Conservation (phyloP, 2,329 filamentous ascomycete species). For the Chaetomiaceae sp. region DNA sequence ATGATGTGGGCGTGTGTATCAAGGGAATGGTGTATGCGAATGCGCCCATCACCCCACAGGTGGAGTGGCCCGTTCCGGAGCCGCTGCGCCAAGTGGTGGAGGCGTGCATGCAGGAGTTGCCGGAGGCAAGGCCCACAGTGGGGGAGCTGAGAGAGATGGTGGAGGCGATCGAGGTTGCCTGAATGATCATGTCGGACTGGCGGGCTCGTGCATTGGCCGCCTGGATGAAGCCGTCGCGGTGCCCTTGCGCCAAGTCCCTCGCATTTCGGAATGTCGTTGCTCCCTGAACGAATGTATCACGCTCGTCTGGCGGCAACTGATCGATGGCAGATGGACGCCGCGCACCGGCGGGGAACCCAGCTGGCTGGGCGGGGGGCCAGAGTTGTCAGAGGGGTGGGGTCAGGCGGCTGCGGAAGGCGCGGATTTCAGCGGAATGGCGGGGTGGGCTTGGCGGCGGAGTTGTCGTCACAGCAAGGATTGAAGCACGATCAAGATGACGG, state of each 20-base stretch:
- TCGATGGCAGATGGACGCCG: too few species aligned
- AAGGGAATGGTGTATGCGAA: slow-evolving; percentile 29
- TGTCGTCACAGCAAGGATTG: too few species aligned
- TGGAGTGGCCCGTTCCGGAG: slow-evolving; percentile 28
- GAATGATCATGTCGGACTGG: slow-evolving; percentile 2
- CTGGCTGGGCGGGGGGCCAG: too few species aligned
- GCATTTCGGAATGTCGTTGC: slow-evolving; percentile 36
- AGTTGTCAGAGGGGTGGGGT: too few species aligned
- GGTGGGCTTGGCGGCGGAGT: too few species aligned
- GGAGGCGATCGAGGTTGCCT: neutral
- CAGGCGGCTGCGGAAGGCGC: too few species aligned
- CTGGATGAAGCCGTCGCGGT: slow-evolving; percentile 33
- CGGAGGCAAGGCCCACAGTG: slow-evolving; percentile 2
- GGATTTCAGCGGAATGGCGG: too few species aligned
- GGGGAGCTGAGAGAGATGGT: slow-evolving; percentile 4
- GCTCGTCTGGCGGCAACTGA: too few species aligned
- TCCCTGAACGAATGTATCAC: too few species aligned
- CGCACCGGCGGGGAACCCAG: too few species aligned
- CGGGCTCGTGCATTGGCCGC: slow-evolving; percentile 20
- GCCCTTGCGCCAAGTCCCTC: slow-evolving; percentile 34
- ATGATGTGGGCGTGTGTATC: slow-evolving; percentile 26
- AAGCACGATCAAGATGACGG: too few species aligned
- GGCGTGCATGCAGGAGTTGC: slow-evolving; percentile 12
- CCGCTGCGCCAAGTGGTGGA: slow-evolving; percentile 16
- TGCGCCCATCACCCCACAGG: slow-evolving; percentile 22